These are phyloP conservation scores for Coemansia umbellata DNA, from an alignment of 192 early-diverging fungal species.

Conservation along the genomic window DNA sequence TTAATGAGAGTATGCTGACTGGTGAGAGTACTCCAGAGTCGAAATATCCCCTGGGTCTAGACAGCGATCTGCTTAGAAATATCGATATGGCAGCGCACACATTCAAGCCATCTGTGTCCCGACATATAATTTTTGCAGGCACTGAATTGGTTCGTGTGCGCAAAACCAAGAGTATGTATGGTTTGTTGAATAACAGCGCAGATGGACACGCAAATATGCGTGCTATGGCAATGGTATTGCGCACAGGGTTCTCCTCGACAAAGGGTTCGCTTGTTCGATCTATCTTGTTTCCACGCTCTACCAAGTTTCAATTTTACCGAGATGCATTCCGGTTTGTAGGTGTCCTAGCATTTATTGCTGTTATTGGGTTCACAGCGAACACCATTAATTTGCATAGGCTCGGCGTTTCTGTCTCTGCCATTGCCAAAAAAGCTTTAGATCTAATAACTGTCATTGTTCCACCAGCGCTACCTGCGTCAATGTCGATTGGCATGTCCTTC, in stretches of 20 bases:
- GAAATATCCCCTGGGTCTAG: constrained; percentile 63
- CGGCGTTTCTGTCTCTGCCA: constrained; percentile 63
- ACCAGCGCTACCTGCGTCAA: constrained; percentile 92
- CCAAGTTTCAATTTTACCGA: constrained; percentile 88
- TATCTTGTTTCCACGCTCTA: constrained; percentile 93
- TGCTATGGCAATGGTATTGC: constrained; percentile 80
- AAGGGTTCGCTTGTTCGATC: constrained; percentile 91
- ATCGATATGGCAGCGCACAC: constrained; percentile 34
- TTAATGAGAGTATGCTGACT: constrained; percentile 98
- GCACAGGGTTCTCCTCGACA: constrained; percentile 92
- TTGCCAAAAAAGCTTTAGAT: constrained; percentile 85
- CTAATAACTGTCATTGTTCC: constrained; percentile 95
- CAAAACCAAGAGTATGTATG: constrained; percentile 14
- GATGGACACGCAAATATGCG: not conserved
- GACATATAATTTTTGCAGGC: constrained; percentile 87
- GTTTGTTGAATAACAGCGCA: not conserved
- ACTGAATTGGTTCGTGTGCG: constrained; percentile 84
- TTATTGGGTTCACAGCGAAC: constrained; percentile 77
- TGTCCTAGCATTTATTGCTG: constrained; percentile 76
- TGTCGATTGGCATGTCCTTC: constrained; percentile 95
- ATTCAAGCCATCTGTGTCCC: constrained; percentile 57
- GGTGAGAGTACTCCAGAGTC: constrained; percentile 94
- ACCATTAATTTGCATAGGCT: constrained; percentile 80
- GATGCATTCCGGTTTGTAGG: constrained; percentile 95
- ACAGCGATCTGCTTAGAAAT: constrained; percentile 1